phyloP scores from a whole-genome alignment of 2,329 filamentous ascomycete genomes.

The Corynespora cassiicola region DNA sequence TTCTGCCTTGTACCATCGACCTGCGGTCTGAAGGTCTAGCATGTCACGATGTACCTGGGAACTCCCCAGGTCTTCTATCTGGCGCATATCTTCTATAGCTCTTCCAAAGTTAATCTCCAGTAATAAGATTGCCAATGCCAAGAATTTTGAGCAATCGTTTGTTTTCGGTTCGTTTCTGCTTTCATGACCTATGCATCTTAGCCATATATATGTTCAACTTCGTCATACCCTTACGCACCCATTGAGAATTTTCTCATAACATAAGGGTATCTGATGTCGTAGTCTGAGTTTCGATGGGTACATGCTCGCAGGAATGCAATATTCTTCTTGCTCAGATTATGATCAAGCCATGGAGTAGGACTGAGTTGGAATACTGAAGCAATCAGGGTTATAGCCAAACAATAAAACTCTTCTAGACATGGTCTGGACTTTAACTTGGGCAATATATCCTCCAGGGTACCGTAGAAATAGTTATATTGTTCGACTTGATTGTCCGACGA shows the following conservation, averaged over 20 bases:
- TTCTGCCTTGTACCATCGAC: slow-evolving; percentile 1
- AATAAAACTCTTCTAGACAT: not conserved
- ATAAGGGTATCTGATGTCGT: slow-evolving; percentile 1
- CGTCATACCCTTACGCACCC: not conserved
- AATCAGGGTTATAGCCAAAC: slow-evolving; percentile 1
- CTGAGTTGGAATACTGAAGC: slow-evolving; percentile 2
- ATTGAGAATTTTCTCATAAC: not conserved
- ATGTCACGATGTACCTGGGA: not conserved
- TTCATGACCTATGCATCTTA: not conserved
- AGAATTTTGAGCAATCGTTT: not conserved
- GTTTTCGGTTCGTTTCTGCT: not conserved
- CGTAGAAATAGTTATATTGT: not conserved
- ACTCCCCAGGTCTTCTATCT: not conserved
- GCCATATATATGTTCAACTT: not conserved
- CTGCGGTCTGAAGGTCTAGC: slow-evolving; percentile 1
- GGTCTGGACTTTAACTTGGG: not conserved
- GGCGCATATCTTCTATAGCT: slow-evolving; percentile 1
- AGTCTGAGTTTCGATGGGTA: not conserved
- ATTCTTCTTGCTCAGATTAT: not conserved
- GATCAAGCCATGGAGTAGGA: slow-evolving; percentile 1
- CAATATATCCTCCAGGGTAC: not conserved
- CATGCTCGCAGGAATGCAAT: slow-evolving; percentile 1
- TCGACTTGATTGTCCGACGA: not conserved
- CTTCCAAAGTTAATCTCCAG: slow-evolving; percentile 1
- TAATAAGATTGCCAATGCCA: not conserved